These are phyloP conservation scores for Thermochaetoides thermophila DNA, from an alignment of 495 filamentous ascomycete species.

Conservation along the genomic window DNA sequence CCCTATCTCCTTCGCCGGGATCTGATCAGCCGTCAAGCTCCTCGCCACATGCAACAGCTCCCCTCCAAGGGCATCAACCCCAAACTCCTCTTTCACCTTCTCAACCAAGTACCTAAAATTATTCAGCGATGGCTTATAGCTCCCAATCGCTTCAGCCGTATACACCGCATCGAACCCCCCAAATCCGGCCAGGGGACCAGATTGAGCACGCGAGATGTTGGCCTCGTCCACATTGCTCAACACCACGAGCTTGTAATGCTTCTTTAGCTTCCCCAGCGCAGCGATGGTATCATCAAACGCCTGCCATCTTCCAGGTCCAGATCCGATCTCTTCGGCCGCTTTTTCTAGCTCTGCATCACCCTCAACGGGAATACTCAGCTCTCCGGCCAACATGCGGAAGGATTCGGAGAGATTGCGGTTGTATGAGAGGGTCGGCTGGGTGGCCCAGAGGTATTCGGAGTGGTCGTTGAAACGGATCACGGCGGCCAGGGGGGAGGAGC, in stretches of 20 bases:
- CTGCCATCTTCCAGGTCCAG: constrained; percentile 43
- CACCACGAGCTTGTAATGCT: constrained; percentile 52
- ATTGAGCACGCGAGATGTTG: constrained; percentile 42
- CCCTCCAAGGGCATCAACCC: constrained; percentile 30
- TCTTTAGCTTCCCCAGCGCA: constrained; percentile 37
- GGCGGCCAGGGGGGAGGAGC: constrained; percentile 19
- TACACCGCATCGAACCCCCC: constrained; percentile 48
- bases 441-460: constrained; percentile 24
- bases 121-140: constrained; percentile 52
- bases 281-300: constrained; percentile 51
- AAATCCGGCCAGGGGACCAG: constrained; percentile 22
- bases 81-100: constrained; percentile 40
- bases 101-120: constrained; percentile 56
- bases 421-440: constrained; percentile 42
- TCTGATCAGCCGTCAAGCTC: constrained; percentile 58
- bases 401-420: constrained; percentile 36
- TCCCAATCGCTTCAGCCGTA: constrained; percentile 61
- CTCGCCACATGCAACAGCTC: constrained; percentile 56
- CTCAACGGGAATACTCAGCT: constrained; percentile 21
- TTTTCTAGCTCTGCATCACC: constrained; percentile 19
- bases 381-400: constrained; percentile 30
- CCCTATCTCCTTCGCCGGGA: constrained; percentile 46
- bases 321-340: constrained; percentile 26
- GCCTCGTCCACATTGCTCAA: constrained; percentile 57
- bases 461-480: constrained; percentile 20